Conservation (phyloP, 352 stramenopile species). For the Globisporangium radiosum region DNA sequence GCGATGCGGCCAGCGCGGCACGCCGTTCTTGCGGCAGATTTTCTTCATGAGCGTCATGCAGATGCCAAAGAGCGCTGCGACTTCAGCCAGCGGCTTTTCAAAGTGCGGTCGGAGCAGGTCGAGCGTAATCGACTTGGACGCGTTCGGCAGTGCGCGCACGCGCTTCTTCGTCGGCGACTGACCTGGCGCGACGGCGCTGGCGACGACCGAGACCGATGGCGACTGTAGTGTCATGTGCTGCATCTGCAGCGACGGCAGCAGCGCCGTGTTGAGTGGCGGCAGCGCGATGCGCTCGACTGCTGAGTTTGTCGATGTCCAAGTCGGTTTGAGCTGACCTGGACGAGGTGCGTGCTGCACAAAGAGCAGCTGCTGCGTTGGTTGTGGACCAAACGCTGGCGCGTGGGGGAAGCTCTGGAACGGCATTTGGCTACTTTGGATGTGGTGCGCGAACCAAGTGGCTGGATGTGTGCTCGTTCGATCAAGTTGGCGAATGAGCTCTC, state of each 20-base stretch:
- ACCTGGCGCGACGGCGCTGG: conserved; percentile 5
- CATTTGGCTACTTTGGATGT: not conserved
- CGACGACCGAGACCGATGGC: conserved; percentile 10
- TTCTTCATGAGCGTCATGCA: conserved; percentile 85
- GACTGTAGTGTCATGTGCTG: conserved; percentile 16
- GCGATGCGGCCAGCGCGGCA: conserved; percentile 66
- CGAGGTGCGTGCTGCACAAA: not conserved
- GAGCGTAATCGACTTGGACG: conserved; percentile 75
- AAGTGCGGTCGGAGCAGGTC: conserved; percentile 68
- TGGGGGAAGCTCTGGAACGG: not conserved
- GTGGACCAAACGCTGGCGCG: not conserved
- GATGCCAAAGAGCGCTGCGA: conserved; percentile 69
- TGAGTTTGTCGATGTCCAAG: conserved; percentile 5
- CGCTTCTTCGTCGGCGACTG: conserved; percentile 60
- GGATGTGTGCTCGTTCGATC: not conserved
- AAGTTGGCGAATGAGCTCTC: not conserved
- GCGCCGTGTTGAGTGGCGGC: conserved; percentile 29
- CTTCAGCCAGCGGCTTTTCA: conserved; percentile 66
- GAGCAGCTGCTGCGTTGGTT: not conserved
- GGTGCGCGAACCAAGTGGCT: not conserved
- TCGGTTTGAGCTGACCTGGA: not conserved
- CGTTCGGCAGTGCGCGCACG: conserved; percentile 61
- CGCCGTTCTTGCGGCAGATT: conserved; percentile 75
- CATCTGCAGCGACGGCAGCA: conserved; percentile 15
- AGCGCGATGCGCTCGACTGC: conserved; percentile 45